Evolutionary conservation across 805 yeast species (phyloP).

Genomic region (Kazachstania martiniae): DNA sequence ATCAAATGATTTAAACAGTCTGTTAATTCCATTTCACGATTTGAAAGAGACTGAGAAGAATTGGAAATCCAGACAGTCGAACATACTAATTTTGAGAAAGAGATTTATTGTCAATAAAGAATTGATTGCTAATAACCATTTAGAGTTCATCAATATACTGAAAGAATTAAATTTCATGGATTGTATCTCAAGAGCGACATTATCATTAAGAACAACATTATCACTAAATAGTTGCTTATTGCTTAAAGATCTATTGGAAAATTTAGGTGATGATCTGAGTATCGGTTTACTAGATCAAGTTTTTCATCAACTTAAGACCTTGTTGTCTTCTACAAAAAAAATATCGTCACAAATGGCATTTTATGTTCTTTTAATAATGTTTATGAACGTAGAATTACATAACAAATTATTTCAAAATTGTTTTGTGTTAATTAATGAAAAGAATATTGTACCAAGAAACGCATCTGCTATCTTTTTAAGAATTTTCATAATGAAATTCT

Average conservation of each 20-base stretch:
- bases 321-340: slow-evolving; percentile 32
- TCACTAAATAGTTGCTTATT: slow-evolving; percentile 67
- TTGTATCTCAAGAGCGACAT: slow-evolving; percentile 51
- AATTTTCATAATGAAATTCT: slow-evolving; percentile 44
- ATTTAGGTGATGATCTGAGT: slow-evolving; percentile 21
- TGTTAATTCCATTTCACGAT: slow-evolving; percentile 41
- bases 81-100: slow-evolving; percentile 45
- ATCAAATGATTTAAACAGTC: slow-evolving; percentile 17
- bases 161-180: slow-evolving; percentile 37
- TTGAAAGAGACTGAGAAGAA: slow-evolving; percentile 75
- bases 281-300: slow-evolving; percentile 25
- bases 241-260: slow-evolving; percentile 47
- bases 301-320: slow-evolving; percentile 24
- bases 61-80: slow-evolving; percentile 67
- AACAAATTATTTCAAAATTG: slow-evolving; percentile 42
- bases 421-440: slow-evolving; percentile 47
- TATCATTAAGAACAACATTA: slow-evolving; percentile 77
- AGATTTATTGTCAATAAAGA: slow-evolving; percentile 45
- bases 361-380: slow-evolving; percentile 37
- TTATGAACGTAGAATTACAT: slow-evolving; percentile 45
- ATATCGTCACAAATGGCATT: slow-evolving; percentile 29
- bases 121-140: slow-evolving; percentile 29
- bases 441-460: slow-evolving; percentile 58
- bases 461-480: slow-evolving; percentile 64
- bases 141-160: slow-evolving; percentile 27